Conservation (phyloP, 495 filamentous ascomycete species). For the Penicillium parvum region DNA sequence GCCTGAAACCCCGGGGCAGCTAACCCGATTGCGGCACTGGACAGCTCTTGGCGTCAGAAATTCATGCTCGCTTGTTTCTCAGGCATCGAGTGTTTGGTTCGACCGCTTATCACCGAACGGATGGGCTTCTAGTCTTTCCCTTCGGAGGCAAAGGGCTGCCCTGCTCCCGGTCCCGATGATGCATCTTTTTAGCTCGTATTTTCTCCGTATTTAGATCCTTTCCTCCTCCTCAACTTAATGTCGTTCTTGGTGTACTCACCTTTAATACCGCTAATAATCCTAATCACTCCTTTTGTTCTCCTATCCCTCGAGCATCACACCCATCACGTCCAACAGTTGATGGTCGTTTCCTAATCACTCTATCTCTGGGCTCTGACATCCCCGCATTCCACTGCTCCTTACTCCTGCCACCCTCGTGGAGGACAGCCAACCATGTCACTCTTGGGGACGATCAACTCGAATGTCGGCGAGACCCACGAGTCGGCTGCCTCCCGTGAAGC, state of each 20-base stretch:
- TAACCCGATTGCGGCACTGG: too few species aligned
- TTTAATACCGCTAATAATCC: conserved; percentile 2
- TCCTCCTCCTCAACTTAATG: neutral
- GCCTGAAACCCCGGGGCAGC: too few species aligned
- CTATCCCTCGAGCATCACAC: neutral
- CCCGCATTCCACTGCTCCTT: neutral
- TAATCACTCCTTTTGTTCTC: conserved; percentile 1
- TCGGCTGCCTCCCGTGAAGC: conserved; percentile 13
- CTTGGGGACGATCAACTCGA: conserved; percentile 37
- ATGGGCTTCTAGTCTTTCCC: conserved; percentile 1
- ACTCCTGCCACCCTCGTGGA: neutral
- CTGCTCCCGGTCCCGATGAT: conserved; percentile 6
- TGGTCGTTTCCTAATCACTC: conserved; percentile 14
- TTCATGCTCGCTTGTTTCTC: too few species aligned
- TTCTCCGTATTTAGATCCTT: conserved; percentile 1
- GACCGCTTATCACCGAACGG: conserved; percentile 14
- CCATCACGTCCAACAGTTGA: conserved; percentile 5
- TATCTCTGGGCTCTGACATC: conserved; percentile 8
- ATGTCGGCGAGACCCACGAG: conserved; percentile 16
- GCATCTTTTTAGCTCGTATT: conserved; percentile 1
- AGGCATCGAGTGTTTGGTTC: too few species aligned
- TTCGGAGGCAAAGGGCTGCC: conserved; percentile 10
- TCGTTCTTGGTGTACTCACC: conserved; percentile 1
- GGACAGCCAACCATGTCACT: conserved; percentile 37
- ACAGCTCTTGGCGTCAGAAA: too few species aligned